A percentile compares a stretch with the other conserved stretches of the same genome.
Conservation (phyloP, 495 filamentous ascomycete species). For the Chlorociboria aeruginascens region DNA sequence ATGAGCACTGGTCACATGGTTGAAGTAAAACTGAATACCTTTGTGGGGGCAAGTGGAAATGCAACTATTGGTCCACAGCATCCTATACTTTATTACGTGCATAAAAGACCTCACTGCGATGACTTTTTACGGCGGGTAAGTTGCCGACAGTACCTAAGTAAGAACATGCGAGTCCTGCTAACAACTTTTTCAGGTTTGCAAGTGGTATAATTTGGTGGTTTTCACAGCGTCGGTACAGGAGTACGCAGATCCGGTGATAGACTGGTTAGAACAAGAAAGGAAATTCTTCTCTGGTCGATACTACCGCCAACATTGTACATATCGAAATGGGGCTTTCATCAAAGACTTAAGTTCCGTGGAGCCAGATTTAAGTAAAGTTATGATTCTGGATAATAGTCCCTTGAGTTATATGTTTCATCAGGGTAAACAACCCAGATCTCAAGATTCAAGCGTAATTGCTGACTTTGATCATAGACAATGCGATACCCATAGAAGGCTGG, state of each 20-base stretch:
- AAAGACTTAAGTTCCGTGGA: constrained; percentile 95
- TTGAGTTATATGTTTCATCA: constrained; percentile 98
- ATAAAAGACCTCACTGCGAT: constrained; percentile 93
- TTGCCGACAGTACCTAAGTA: neutral
- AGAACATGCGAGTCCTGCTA: no score
- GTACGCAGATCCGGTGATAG: constrained; percentile 96
- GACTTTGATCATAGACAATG: constrained; percentile 54
- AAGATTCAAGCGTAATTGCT: neutral
- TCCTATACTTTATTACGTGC: constrained; percentile 96
- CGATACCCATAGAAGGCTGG: constrained; percentile 88
- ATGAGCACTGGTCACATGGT: constrained; percentile 99
- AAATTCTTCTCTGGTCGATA: constrained; percentile 89
- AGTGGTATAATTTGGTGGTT: constrained; percentile 97
- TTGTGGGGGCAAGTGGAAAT: constrained; percentile 48
- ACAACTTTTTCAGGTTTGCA: constrained; percentile 46
- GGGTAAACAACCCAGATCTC: constrained; percentile 41
- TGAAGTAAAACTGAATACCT: constrained; percentile 76
- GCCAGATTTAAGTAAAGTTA: constrained; percentile 89
- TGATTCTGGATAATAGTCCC: constrained; percentile 97
- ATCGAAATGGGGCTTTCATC: constrained; percentile 89
- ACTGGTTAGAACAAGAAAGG: constrained; percentile 93
- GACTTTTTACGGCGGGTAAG: constrained; percentile 83
- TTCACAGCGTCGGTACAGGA: constrained; percentile 98
- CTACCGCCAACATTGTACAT: constrained; percentile 94
- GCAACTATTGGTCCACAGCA: constrained; percentile 71